A percentile compares a stretch with the other conserved stretches of the same genome.
Evolutionary conservation across 2,329 filamentous ascomycete species (phyloP).

Genomic region (Beauveria bassiana): DNA sequence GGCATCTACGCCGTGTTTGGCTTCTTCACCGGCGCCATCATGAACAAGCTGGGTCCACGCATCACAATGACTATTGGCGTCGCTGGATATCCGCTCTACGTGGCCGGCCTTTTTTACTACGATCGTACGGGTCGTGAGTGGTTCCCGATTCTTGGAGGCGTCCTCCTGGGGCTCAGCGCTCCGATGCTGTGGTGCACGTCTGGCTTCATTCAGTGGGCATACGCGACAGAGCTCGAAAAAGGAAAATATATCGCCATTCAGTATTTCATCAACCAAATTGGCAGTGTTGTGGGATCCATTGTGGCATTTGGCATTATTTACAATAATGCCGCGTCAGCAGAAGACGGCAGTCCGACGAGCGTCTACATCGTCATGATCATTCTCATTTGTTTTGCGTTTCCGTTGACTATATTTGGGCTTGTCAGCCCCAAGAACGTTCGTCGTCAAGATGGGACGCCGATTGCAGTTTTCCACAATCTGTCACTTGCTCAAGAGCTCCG

Average conservation of each 20-base stretch:
- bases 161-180: slow-evolving; percentile 11
- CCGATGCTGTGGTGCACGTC: slow-evolving; percentile 7
- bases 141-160: slow-evolving; percentile 12
- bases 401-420: slow-evolving; percentile 15
- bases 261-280: slow-evolving; percentile 11
- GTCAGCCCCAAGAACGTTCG: slow-evolving; percentile 18
- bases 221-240: slow-evolving; percentile 15
- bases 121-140: slow-evolving; percentile 12
- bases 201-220: slow-evolving; percentile 13
- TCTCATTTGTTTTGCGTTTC: slow-evolving; percentile 12
- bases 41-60: slow-evolving; percentile 12
- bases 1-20: slow-evolving; percentile 13
- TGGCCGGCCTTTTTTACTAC: slow-evolving; percentile 11
- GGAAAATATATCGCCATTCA: slow-evolving; percentile 12
- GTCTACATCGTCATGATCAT: slow-evolving; percentile 15
- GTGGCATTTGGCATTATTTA: slow-evolving; percentile 12
- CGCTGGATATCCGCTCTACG: slow-evolving; percentile 11
- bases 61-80: slow-evolving; percentile 9
- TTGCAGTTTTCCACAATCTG: slow-evolving; percentile 13
- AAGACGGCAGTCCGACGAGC: slow-evolving; percentile 9
- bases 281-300: slow-evolving; percentile 12
- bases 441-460: slow-evolving; percentile 11
- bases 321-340: not conserved
- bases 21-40: slow-evolving; percentile 11
- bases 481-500: slow-evolving; percentile 11